Evolutionary conservation across 1,139 yeast genomes (phyloP).

Genomic region (Entelexis paramagnoliae): DNA sequence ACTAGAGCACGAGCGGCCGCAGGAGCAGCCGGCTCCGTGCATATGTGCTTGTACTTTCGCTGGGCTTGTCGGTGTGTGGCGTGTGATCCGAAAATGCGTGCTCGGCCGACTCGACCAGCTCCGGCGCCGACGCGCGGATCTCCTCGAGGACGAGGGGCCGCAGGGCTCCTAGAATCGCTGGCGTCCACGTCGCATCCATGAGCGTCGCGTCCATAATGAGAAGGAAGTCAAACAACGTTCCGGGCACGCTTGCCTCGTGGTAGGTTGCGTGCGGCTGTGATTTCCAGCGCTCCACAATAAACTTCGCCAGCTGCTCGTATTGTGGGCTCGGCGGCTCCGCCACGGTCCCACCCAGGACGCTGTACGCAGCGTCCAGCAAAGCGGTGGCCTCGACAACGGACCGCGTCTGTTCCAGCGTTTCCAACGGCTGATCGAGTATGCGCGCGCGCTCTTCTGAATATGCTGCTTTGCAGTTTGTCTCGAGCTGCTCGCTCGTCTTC

Average conservation of each 20-base stretch:
- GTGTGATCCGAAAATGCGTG: background rate
- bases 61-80: background rate
- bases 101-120: background rate
- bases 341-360: constrained; percentile 9
- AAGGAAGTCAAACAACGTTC: constrained; percentile 10
- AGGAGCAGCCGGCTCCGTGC: constrained; percentile 7
- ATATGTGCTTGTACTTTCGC: background rate
- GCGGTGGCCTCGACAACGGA: background rate
- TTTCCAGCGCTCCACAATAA: constrained; percentile 4
- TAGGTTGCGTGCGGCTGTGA: background rate
- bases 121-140: background rate
- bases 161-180: background rate
- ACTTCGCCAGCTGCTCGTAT: constrained; percentile 9
- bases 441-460: background rate
- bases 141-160: background rate
- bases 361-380: constrained; percentile 1
- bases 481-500: background rate
- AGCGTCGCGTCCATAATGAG: constrained; percentile 9
- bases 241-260: background rate
- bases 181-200: constrained; percentile 1
- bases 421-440: background rate
- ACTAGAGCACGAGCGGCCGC: constrained; percentile 3
- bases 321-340: background rate
- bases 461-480: background rate
- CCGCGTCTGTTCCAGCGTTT: background rate